Percentiles rank a stretch among this genome's conserved stretches.
Conservation (phyloP, 1,139 yeast species). For the Magnusiomyces suaveolens region DNA sequence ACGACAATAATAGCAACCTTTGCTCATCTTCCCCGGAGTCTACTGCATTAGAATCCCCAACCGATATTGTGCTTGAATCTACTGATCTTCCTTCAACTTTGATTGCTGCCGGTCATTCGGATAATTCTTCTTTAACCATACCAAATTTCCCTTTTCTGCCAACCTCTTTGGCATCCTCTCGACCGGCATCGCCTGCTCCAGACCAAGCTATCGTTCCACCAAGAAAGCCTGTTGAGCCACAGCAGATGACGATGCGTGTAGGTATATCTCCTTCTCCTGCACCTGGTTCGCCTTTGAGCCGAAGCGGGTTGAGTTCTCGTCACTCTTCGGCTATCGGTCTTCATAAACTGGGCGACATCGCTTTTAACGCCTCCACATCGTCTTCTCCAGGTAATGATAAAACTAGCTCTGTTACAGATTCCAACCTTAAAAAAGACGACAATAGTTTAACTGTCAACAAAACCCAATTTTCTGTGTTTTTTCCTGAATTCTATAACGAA, state of each 20-base stretch:
- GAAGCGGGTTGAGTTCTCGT: not conserved
- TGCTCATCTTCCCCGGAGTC: too few relatives aligned
- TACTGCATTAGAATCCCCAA: not conserved
- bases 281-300: not conserved
- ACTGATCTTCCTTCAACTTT: too few relatives aligned
- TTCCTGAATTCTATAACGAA: not conserved
- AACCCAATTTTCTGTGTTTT: not conserved
- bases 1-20: too few relatives aligned
- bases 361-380: not conserved
- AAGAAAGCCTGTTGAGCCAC: slow-evolving; percentile 13
- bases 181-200: slow-evolving; percentile 15
- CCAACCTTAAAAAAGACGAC: not conserved
- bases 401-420: too few relatives aligned
- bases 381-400: not conserved
- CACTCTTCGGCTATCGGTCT: not conserved
- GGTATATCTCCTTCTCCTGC: not conserved
- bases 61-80: not conserved
- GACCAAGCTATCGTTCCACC: slow-evolving; percentile 18
- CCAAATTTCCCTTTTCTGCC: too few relatives aligned
- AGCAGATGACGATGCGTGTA: slow-evolving; percentile 15
- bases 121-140: too few relatives aligned
- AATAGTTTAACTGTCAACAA: not conserved
- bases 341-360: not conserved
- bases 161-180: not conserved
- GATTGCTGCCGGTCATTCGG: too few relatives aligned